A percentile compares a stretch with the other conserved stretches of the same genome.
Evolutionary conservation across 306 rosid genomes (phyloP).

Genomic region (Sphenostylis stenocarpa): DNA sequence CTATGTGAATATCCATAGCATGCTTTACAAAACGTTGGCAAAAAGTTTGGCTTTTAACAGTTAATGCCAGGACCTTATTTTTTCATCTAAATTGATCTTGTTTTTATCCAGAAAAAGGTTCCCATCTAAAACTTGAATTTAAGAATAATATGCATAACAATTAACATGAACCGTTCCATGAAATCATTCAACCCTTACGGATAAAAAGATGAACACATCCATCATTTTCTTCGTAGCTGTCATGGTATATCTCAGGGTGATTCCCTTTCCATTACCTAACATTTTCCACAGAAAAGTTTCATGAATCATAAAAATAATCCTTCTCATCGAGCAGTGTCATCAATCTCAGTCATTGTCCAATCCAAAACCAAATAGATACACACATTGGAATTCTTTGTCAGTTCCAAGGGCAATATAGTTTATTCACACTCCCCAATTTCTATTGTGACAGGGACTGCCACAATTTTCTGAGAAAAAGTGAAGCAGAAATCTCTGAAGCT

Average conservation of each 20-base stretch:
- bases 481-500: conserved; percentile 66
- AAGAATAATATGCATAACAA: not conserved
- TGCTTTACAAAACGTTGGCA: not conserved
- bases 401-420: conserved; percentile 31
- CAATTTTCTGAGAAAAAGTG: conserved; percentile 40
- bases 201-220: conserved; percentile 9
- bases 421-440: conserved; percentile 6
- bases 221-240: conserved; percentile 45
- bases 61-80: not conserved
- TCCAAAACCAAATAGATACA: conserved; percentile 5
- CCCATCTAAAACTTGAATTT: not conserved
- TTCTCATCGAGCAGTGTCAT: conserved; percentile 19
- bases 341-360: conserved; percentile 37
- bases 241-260: not conserved
- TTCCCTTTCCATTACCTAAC: conserved; percentile 51
- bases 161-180: not conserved
- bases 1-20: not conserved
- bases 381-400: not conserved
- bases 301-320: conserved; percentile 28
- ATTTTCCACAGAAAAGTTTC: conserved; percentile 8
- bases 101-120: not conserved
- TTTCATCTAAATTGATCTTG: not conserved
- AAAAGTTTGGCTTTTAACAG: not conserved
- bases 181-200: not conserved
- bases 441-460: conserved; percentile 35